These are phyloP conservation scores for Gracilaria caudata DNA, from an alignment of 23 red algal genomes.

Conservation along the genomic window DNA sequence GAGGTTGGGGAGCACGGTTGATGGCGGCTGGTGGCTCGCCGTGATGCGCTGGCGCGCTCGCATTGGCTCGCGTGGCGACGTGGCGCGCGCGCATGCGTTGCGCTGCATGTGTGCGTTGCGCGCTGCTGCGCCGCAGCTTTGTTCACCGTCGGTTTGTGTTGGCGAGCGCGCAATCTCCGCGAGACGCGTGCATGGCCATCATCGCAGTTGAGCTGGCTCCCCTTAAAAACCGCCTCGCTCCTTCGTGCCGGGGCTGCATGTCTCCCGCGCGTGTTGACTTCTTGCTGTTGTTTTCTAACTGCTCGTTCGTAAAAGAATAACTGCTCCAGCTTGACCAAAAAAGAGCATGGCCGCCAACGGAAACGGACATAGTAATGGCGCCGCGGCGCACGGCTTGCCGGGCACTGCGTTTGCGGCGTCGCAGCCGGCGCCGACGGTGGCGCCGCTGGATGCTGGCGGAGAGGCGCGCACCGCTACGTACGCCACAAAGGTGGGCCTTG, in stretches of 20 bases:
- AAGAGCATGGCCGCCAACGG: slow-evolving; percentile 23
- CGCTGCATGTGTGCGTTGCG: background rate
- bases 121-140: slow-evolving; percentile 18
- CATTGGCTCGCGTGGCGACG: slow-evolving; percentile 1
- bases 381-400: background rate
- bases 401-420: slow-evolving; percentile 43
- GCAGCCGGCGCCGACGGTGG: slow-evolving; percentile 8
- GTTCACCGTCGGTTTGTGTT: background rate
- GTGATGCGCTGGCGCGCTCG: background rate
- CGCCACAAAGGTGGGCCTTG: slow-evolving; percentile 96
- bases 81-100: background rate
- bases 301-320: too few species aligned
- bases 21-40: too few species aligned
- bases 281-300: too few species aligned
- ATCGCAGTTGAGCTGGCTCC: too few species aligned
- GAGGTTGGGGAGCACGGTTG: too few species aligned
- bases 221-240: too few species aligned
- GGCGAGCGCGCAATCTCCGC: background rate
- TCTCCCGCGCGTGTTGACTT: too few species aligned
- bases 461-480: slow-evolving; percentile 62
- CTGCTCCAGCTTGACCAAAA: background rate
- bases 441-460: background rate
- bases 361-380: slow-evolving; percentile 15
- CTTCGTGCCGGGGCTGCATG: background rate
- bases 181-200: background rate